phyloP scores from a whole-genome alignment of 129 eudicot species.

The Rutidosis leptorrhynchoides region DNA sequence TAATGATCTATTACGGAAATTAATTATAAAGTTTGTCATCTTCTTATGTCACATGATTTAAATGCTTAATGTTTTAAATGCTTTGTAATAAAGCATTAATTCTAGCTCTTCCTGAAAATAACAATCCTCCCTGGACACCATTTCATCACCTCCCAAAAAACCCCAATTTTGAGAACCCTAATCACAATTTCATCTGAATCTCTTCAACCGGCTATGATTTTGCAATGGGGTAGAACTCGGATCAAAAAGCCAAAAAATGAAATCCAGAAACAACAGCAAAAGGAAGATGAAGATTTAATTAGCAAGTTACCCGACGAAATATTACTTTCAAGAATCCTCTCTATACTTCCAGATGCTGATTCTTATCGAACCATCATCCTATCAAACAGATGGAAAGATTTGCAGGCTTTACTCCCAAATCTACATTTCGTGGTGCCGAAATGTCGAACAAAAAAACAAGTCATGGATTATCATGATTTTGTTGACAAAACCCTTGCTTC shows the following conservation, averaged over 20 bases:
- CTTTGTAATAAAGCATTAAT: too few species aligned
- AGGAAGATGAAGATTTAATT: neutral
- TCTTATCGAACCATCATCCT: neutral
- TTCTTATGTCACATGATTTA: too few species aligned
- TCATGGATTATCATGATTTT: slow-evolving; percentile 9
- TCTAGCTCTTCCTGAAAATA: too few species aligned
- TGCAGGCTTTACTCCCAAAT: slow-evolving; percentile 11
- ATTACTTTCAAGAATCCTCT: neutral
- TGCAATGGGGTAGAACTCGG: neutral
- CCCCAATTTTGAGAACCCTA: neutral
- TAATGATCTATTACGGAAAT: too few species aligned
- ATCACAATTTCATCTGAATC: neutral
- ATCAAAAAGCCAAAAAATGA: neutral
- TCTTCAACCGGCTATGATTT: neutral
- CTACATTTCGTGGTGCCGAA: neutral
- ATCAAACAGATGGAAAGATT: neutral
- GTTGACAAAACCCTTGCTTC: slow-evolving; percentile 21
- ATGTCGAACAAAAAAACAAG: slow-evolving; percentile 8
- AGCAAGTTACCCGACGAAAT: neutral
- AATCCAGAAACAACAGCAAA: neutral
- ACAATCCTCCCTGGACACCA: neutral
- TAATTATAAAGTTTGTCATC: too few species aligned
- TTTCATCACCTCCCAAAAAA: neutral
- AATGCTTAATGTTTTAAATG: too few species aligned
- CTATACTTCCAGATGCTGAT: neutral